Percentiles rank a stretch among this genome's conserved stretches.
These are phyloP conservation scores for Copromyces sp. DNA, from an alignment of 495 filamentous ascomycete genomes.

Conservation along the genomic window DNA sequence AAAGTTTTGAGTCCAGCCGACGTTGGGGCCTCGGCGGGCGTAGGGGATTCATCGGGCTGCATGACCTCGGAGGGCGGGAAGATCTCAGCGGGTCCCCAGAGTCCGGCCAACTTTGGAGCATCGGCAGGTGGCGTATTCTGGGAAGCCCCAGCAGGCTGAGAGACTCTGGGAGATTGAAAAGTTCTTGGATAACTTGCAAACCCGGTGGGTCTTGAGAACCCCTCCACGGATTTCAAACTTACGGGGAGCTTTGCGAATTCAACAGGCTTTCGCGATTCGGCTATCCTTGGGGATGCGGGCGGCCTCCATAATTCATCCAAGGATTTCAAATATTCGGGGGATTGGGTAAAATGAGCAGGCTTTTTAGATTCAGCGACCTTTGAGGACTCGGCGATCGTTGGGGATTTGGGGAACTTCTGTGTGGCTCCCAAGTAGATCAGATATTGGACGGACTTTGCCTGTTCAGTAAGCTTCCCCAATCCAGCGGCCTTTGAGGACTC, in stretches of 20 bases:
- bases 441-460: too few species aligned
- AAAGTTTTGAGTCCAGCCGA: neutral
- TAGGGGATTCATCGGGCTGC: neutral
- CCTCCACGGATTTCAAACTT: neutral
- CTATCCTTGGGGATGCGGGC: neutral
- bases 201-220: neutral
- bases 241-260: neutral
- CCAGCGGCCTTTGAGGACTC: too few species aligned
- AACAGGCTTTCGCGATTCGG: neutral
- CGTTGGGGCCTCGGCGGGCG: neutral
- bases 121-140: neutral
- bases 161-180: neutral
- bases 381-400: neutral
- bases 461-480: too few species aligned
- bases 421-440: too few species aligned
- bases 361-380: neutral
- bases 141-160: neutral
- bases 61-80: neutral
- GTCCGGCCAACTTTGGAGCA: neutral
- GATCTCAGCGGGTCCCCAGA: neutral
- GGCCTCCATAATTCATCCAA: neutral
- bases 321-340: neutral
- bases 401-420: too few species aligned
- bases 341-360: neutral
- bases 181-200: neutral